A percentile compares a stretch with the other conserved stretches of the same genome.
These are phyloP conservation scores for Microdochium paspali DNA, from an alignment of 2,329 filamentous ascomycete species.

Conservation along the genomic window DNA sequence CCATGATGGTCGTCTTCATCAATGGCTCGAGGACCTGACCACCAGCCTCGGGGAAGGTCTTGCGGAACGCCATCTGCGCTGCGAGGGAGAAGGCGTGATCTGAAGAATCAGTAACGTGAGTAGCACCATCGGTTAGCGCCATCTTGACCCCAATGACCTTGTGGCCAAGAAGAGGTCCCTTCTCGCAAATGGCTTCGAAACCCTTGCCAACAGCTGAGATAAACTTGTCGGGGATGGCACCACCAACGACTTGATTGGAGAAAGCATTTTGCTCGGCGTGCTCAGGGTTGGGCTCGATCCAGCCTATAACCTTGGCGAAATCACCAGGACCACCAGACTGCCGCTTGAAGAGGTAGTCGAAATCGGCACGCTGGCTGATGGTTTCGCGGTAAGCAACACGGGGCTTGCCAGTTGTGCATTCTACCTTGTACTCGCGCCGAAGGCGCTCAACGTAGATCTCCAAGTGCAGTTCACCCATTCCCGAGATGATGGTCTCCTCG, in stretches of 20 bases:
- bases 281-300: conserved; percentile 70
- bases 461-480: conserved; percentile 95
- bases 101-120: conserved; percentile 94
- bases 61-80: conserved; percentile 92
- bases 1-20: conserved; percentile 97
- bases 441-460: conserved; percentile 98
- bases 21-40: conserved; percentile 87
- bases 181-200: conserved; percentile 72
- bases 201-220: conserved; percentile 91
- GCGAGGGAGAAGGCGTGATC: conserved; percentile 94
- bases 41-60: conserved; percentile 73
- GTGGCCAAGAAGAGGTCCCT: conserved; percentile 87
- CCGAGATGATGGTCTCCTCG: conserved; percentile 94
- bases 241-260: conserved; percentile 79
- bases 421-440: conserved; percentile 91
- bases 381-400: conserved; percentile 97
- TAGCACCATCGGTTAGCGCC: conserved; percentile 93
- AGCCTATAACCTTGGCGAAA: conserved; percentile 86
- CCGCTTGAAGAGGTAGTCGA: conserved; percentile 90
- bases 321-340: conserved; percentile 94
- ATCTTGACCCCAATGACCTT: conserved; percentile 82
- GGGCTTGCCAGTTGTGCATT: conserved; percentile 90
- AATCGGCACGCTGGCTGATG: conserved; percentile 68
- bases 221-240: conserved; percentile 91
- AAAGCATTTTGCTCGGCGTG: conserved; percentile 69